A percentile compares a stretch with the other conserved stretches of the same genome.
Evolutionary conservation across 2,329 filamentous ascomycete species (phyloP).

Genomic region (Pseudogymnoascus pannorum): DNA sequence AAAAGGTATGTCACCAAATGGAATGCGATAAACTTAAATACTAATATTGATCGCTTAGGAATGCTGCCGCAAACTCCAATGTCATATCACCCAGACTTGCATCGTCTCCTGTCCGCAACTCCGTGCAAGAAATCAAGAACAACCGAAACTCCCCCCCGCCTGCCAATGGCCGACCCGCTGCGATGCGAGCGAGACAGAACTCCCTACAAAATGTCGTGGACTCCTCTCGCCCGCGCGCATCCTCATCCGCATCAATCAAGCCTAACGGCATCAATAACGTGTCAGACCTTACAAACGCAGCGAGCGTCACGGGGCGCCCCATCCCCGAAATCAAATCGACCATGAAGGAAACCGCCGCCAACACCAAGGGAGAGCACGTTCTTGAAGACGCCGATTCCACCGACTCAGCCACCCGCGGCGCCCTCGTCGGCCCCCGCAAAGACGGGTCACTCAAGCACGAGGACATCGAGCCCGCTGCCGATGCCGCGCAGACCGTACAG

Average conservation of each 20-base stretch:
- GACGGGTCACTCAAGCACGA: slow-evolving; percentile 42
- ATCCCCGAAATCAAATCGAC: slow-evolving; percentile 43
- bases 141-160: slow-evolving; percentile 52
- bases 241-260: slow-evolving; percentile 55
- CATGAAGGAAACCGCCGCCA: slow-evolving; percentile 42
- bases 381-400: slow-evolving; percentile 29
- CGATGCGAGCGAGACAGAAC: slow-evolving; percentile 68
- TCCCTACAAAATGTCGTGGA: slow-evolving; percentile 57
- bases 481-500: slow-evolving; percentile 28
- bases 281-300: slow-evolving; percentile 26
- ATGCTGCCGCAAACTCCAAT: slow-evolving; percentile 39
- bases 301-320: slow-evolving; percentile 27
- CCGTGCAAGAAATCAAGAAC: slow-evolving; percentile 55
- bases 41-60: slow-evolving; percentile 28
- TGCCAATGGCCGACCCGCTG: slow-evolving; percentile 51
- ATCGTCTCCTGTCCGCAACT: slow-evolving; percentile 68
- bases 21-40: slow-evolving; percentile 3
- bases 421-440: slow-evolving; percentile 35
- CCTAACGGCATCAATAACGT: slow-evolving; percentile 43
- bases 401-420: slow-evolving; percentile 24
- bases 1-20: slow-evolving; percentile 54
- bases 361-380: slow-evolving; percentile 27
- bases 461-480: slow-evolving; percentile 39
- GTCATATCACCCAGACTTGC: slow-evolving; percentile 61
- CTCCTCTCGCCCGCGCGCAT: slow-evolving; percentile 44